Conservation (phyloP, 805 yeast genomes). For the Candida cerambycidarum region DNA sequence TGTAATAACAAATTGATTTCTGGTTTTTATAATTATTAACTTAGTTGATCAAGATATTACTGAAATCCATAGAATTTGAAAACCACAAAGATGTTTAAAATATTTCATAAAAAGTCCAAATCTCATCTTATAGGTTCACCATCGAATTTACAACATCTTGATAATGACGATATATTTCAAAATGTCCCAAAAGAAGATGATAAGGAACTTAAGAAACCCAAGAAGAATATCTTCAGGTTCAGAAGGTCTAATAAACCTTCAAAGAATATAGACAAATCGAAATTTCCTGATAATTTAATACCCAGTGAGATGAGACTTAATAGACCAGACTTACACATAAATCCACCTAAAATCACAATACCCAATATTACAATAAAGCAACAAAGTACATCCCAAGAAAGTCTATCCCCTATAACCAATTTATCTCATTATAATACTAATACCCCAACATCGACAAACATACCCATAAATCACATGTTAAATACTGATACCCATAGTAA, state of each 20-base stretch:
- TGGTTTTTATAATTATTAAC: too few species aligned
- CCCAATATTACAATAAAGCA: background rate
- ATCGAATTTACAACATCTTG: constrained; percentile 3
- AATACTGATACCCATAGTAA: background rate
- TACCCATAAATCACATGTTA: background rate
- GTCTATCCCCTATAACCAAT: too few species aligned
- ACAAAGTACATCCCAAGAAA: background rate
- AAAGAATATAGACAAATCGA: background rate
- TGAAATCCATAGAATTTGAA: too few species aligned
- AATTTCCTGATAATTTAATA: background rate
- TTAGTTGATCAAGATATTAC: too few species aligned
- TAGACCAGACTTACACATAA: background rate
- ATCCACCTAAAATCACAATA: background rate
- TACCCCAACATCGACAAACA: background rate
- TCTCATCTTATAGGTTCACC: constrained; percentile 4
- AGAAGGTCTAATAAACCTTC: background rate
- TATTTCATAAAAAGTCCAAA: constrained; percentile 4
- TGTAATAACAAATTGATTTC: background rate
- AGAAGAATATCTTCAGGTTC: background rate
- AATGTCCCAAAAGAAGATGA: background rate
- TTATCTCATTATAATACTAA: background rate
- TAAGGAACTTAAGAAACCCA: background rate
- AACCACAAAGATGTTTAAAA: constrained; percentile 1
- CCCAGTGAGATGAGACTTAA: background rate
- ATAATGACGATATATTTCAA: background rate